Conservation (phyloP, 495 filamentous ascomycete species). For the Penicillium flavigenum region DNA sequence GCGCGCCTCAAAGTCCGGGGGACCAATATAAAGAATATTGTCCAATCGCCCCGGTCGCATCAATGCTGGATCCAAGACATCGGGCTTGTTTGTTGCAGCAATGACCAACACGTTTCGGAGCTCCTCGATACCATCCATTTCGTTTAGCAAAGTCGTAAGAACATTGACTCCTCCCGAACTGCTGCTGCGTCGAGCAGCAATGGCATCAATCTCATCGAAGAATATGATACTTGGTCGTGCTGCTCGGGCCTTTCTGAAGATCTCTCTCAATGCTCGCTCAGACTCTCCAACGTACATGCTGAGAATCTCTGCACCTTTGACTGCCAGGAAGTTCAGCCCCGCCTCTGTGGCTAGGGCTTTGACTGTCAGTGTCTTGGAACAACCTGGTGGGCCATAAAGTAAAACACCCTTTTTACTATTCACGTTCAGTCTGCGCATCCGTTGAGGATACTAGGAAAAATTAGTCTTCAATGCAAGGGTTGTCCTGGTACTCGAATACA, state of each 20-base stretch:
- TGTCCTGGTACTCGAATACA: neutral
- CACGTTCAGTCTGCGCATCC: conserved; percentile 57
- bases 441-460: conserved; percentile 52
- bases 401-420: conserved; percentile 80
- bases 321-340: conserved; percentile 89
- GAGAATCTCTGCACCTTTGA: conserved; percentile 93
- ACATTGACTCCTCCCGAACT: conserved; percentile 68
- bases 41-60: conserved; percentile 88
- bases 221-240: conserved; percentile 94
- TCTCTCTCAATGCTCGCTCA: conserved; percentile 80
- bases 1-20: conserved; percentile 73
- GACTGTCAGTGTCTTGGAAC: conserved; percentile 91
- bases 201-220: conserved; percentile 97
- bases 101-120: conserved; percentile 82
- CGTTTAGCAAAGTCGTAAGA: conserved; percentile 86
- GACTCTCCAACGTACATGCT: conserved; percentile 99
- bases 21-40: conserved; percentile 84
- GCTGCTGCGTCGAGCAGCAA: conserved; percentile 69
- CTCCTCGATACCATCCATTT: conserved; percentile 94
- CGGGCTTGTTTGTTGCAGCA: conserved; percentile 93
- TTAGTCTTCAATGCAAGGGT: conserved; percentile 8
- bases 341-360: conserved; percentile 91
- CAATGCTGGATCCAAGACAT: conserved; percentile 79
- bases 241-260: conserved; percentile 83
- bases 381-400: conserved; percentile 92